Evolutionary conservation across 1,139 yeast species (phyloP), one percentile per base, ranked within the genome.

Genomic region (Yamadazyma dendronema): DNA sequence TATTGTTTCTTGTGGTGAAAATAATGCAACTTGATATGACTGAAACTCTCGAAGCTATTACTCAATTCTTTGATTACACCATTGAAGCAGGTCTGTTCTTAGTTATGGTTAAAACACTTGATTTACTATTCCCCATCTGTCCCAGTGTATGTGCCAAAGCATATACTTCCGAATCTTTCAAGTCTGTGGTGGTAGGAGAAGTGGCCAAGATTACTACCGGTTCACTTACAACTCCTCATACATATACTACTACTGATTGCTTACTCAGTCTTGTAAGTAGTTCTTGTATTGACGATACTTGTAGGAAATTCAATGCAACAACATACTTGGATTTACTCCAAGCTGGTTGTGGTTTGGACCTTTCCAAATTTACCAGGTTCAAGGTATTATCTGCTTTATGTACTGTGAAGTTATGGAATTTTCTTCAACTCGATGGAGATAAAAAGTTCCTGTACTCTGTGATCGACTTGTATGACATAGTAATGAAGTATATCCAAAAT

Each of bases 321-420:
- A 56, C 56, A 28, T 72, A 62, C 43, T 43, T 61, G 16, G 50
- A 52, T 2, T 48, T 67, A 11, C 46, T 72, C 11, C 45, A 55
- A 44, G 36, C 48, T 34, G 56, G 64, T 17, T 35, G 53, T 4
- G 37, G 35, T 10, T 35, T 47, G 32, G 46, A 43, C 3, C 8
- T 34, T 8, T 17, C 42, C 19, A 42, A 47, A 21, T 30, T 41
- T 15, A 15, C 41, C 0, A 56, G 55, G 28, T 50, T 69, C 1
- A 55, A 53, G 37, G 43, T 64, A 2, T 47, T 68, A 14, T 57
- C 75, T 0, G 53, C 64, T 1, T 51, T 72, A 30, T 59, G 61
- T 21, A 44, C 69, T 6, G 52, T 69, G 7, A 74, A 74, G 46
- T 36, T 69, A n/a, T 74, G 78, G 79, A 67, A 61, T 41, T 56